Evolutionary conservation across 139 green algal genomes (phyloP).

Genomic region (Coelastrella sp.): DNA sequence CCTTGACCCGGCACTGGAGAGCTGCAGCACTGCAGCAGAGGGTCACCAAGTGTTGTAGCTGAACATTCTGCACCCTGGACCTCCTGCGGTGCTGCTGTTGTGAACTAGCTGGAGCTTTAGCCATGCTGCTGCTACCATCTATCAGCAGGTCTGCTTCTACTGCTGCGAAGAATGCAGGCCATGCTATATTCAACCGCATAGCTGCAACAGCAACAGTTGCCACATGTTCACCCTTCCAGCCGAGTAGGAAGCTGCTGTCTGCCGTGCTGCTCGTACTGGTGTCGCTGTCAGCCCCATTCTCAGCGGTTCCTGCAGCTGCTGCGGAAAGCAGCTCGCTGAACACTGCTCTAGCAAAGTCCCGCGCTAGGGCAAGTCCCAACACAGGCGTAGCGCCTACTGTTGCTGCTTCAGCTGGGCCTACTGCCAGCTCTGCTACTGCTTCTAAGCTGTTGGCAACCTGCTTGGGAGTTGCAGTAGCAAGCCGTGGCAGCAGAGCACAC

Average conservation of each 20-base stretch:
- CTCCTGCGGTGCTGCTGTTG: slow-evolving; percentile 17
- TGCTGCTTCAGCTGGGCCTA: not conserved
- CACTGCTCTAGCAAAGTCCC: slow-evolving; percentile 12
- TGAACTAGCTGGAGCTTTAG: not conserved
- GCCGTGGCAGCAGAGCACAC: slow-evolving; percentile 10
- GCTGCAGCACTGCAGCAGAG: slow-evolving; percentile 17
- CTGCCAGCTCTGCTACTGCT: slow-evolving; percentile 10
- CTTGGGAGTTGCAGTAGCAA: slow-evolving; percentile 4
- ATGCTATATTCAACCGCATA: not conserved
- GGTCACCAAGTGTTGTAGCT: not conserved
- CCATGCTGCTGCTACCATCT: not conserved
- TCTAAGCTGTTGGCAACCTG: not conserved
- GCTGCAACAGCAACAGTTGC: not conserved
- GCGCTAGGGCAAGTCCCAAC: not conserved
- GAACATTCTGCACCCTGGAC: not conserved
- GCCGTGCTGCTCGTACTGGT: not conserved
- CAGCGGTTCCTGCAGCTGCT: not conserved
- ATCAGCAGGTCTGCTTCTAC: slow-evolving; percentile 15
- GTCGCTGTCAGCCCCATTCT: not conserved
- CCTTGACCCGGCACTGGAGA: slow-evolving; percentile 13
- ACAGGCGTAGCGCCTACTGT: not conserved
- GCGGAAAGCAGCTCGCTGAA: not conserved
- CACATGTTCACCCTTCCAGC: slow-evolving; percentile 39
- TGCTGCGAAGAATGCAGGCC: slow-evolving; percentile 3
- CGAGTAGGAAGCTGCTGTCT: not conserved